Base-by-base conservation (phyloP, 305 asterid species). In the Fraxinus ornus region DNA sequence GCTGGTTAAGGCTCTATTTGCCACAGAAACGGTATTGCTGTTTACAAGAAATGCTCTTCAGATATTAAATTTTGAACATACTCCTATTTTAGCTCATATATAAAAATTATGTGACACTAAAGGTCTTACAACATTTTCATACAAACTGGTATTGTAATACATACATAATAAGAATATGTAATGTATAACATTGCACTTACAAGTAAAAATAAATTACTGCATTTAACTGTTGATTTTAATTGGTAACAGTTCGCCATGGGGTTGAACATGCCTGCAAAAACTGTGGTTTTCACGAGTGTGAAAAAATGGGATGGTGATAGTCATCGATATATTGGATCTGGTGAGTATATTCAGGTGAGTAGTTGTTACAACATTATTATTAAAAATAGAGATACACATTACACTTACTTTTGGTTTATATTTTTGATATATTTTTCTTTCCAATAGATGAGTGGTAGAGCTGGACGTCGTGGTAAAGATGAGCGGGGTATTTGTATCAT, bases 401-500 rank as follows among this genome's bases (percentile, higher is more conserved):
- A 47, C 74, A 76, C 86, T 64, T 85, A 36, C 52, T 41, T 78
- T 77, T 36, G 35, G 28, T 85, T 28, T 83, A 76, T 62, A 57
- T 70, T n/a, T 60, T 85, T 91, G 87, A 84, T 78, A 73, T 73
- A 26, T 78, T 66, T 88, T 80, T 82, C 75, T 84, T 57, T 82
- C 80, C 78, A 87, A 75, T 83, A 95, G 98, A 95, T 95, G 99
- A 95, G 99, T 88, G 99, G 99, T 83, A 94, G 99, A 91, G 99
- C 99, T 87, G 98, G 99, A 83, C 99, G 99, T 9, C 98, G 99
- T 87, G 99, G 99, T 82, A 95, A 95, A 92, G 98, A 95, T 92
- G 96, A 88, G 75, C 92, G 94, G 77, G 98, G 98, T 57, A 95
- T 95, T 84, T 95, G 99, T 88, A 91, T 95, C 68, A 92, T 95